A percentile compares a stretch with the other conserved stretches of the same genome.
Evolutionary conservation across 768 basidiomycete species (phyloP).

Genomic region (Russula foetens): DNA sequence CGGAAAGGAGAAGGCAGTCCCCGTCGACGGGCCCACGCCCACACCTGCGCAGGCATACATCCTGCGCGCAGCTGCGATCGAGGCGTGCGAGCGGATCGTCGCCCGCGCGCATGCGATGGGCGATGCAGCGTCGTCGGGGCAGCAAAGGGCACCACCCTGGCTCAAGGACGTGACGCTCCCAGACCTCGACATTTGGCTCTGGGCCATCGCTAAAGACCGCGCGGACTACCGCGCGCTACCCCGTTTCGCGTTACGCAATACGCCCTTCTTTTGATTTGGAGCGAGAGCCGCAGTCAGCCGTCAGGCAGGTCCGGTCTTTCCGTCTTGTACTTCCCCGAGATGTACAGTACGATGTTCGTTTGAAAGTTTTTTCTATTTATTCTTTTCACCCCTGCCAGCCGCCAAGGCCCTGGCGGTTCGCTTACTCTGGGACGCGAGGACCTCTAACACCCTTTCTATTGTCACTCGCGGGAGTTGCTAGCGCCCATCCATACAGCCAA

Average conservation of each 20-base stretch:
- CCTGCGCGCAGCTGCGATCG: conserved; percentile 70
- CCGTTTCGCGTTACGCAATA: conserved; percentile 58
- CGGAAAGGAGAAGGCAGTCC: conserved; percentile 15
- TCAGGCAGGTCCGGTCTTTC: neutral
- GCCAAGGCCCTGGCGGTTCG: neutral
- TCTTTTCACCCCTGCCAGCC: neutral
- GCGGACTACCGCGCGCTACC: conserved; percentile 57
- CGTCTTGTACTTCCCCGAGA: too few species aligned
- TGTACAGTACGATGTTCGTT: neutral
- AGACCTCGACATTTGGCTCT: conserved; percentile 71
- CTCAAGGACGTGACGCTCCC: conserved; percentile 49
- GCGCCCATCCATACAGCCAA: neutral
- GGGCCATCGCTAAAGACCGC: conserved; percentile 75
- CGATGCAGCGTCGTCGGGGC: too few species aligned
- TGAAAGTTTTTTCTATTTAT: neutral
- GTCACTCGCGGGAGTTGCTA: neutral
- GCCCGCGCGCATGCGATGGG: conserved; percentile 39
- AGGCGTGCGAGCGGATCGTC: conserved; percentile 67
- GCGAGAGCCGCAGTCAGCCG: neutral
- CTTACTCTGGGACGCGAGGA: neutral
- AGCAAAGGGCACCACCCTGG: conserved; percentile 37
- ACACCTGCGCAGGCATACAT: conserved; percentile 57
- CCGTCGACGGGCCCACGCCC: conserved; percentile 46
- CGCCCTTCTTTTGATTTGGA: conserved; percentile 74
- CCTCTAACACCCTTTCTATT: conserved; percentile 8